phyloP scores from a whole-genome alignment of 192 early-diverging fungal genomes.

The Backusella luteola region DNA sequence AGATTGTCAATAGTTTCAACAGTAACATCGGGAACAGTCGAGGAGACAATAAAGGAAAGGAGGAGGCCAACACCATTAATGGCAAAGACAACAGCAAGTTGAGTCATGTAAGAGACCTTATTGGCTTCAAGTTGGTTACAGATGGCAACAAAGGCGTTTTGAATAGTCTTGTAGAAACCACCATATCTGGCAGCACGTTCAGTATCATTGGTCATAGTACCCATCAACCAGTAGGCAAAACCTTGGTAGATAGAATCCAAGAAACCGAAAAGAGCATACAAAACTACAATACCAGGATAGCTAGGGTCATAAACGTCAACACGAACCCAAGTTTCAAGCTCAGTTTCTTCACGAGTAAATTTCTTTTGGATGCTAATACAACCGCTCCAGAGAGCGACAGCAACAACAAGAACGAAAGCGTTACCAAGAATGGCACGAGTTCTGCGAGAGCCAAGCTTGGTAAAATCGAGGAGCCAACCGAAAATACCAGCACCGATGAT shows the following conservation, averaged over 20 bases:
- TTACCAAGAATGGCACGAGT: slow-evolving; percentile 65
- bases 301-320: slow-evolving; percentile 30
- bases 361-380: slow-evolving; percentile 57
- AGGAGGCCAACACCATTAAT: slow-evolving; percentile 27
- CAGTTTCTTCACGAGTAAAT: slow-evolving; percentile 38
- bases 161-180: slow-evolving; percentile 92
- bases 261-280: slow-evolving; percentile 76
- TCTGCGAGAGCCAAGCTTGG: slow-evolving; percentile 49
- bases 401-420: slow-evolving; percentile 40
- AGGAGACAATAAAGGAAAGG: slow-evolving; percentile 26
- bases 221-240: slow-evolving; percentile 84
- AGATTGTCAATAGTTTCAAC: slow-evolving; percentile 35
- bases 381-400: slow-evolving; percentile 63
- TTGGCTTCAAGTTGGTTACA: slow-evolving; percentile 68
- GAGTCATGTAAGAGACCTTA: slow-evolving; percentile 42
- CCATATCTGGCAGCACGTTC: slow-evolving; percentile 69
- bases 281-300: slow-evolving; percentile 59
- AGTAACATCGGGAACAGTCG: slow-evolving; percentile 32
- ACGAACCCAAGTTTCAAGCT: slow-evolving; percentile 5
- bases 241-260: slow-evolving; percentile 84
- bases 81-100: slow-evolving; percentile 35
- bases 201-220: slow-evolving; percentile 80
- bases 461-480: slow-evolving; percentile 66
- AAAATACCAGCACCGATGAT: slow-evolving; percentile 65
- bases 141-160: slow-evolving; percentile 74